Evolutionary conservation across 805 yeast genomes (phyloP).

Genomic region (Priceomyces carsonii): DNA sequence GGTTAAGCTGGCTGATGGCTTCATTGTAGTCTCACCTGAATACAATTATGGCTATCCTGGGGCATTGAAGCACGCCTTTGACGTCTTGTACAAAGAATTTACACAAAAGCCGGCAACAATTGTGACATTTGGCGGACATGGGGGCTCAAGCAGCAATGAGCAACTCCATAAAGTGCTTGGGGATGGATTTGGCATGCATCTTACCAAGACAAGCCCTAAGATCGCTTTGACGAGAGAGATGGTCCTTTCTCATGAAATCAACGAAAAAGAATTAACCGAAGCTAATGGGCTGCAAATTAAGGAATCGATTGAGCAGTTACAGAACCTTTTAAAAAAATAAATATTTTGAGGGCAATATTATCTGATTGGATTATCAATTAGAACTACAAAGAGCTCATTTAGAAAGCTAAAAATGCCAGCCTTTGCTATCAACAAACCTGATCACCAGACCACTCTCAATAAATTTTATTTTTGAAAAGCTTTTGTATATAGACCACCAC

Average conservation of each 20-base stretch:
- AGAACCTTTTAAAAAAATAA: background rate
- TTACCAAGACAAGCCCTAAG: background rate
- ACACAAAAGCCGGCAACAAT: constrained; percentile 2
- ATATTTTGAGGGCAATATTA: no score
- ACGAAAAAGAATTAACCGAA: background rate
- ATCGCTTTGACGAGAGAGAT: background rate
- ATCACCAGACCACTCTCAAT: no score
- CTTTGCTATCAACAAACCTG: no score
- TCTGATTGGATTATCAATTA: no score
- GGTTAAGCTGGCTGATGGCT: constrained; percentile 20
- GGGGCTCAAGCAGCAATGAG: background rate
- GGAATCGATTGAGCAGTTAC: background rate
- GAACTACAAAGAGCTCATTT: no score
- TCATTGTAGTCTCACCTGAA: constrained; percentile 37
- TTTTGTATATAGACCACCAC: no score
- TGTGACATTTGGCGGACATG: constrained; percentile 6
- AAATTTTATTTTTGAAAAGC: no score
- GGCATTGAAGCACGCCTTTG: constrained; percentile 36
- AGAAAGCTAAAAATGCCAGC: no score
- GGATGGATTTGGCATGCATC: background rate
- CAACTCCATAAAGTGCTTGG: background rate
- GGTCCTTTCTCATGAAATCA: background rate
- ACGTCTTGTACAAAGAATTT: constrained; percentile 21
- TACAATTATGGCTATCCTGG: constrained; percentile 41
- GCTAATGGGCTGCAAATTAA: background rate